These are phyloP conservation scores for Cnidoscolus chayamansa DNA, from an alignment of 441 rosid genomes.

Conservation along the genomic window DNA sequence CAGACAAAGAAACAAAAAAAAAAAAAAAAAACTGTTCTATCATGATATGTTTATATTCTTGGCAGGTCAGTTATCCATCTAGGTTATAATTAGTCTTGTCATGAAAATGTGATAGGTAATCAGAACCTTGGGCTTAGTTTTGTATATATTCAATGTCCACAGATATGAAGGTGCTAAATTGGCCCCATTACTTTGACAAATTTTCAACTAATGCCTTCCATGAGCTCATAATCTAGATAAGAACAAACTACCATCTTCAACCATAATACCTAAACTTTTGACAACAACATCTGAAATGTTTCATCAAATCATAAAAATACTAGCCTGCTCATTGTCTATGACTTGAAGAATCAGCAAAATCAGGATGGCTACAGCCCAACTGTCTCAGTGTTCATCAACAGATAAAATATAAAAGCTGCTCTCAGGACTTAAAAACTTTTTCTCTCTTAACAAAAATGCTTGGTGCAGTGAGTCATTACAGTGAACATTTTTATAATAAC, in stretches of 20 bases:
- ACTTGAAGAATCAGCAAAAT: slow-evolving; percentile 5
- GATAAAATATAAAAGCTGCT: background rate
- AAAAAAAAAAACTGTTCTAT: background rate
- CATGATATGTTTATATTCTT: background rate
- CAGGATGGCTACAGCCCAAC: background rate
- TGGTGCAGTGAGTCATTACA: too few species aligned
- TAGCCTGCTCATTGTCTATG: background rate
- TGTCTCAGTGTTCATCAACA: background rate
- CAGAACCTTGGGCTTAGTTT: background rate
- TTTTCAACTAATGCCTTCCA: background rate
- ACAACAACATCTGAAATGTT: slow-evolving; percentile 1
- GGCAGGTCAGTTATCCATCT: slow-evolving; percentile 3
- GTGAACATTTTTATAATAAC: too few species aligned
- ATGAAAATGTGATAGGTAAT: background rate
- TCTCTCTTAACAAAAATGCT: too few species aligned
- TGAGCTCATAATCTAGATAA: background rate
- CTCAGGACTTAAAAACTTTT: background rate
- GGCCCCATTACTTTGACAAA: background rate
- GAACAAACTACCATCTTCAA: slow-evolving; percentile 1
- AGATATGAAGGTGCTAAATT: background rate
- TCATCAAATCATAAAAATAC: background rate
- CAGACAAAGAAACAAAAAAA: background rate
- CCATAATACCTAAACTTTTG: background rate
- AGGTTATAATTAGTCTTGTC: background rate
- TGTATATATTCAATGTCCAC: background rate